Conservation (phyloP, 768 basidiomycete species). For the Xerocomellus amylosporus region DNA sequence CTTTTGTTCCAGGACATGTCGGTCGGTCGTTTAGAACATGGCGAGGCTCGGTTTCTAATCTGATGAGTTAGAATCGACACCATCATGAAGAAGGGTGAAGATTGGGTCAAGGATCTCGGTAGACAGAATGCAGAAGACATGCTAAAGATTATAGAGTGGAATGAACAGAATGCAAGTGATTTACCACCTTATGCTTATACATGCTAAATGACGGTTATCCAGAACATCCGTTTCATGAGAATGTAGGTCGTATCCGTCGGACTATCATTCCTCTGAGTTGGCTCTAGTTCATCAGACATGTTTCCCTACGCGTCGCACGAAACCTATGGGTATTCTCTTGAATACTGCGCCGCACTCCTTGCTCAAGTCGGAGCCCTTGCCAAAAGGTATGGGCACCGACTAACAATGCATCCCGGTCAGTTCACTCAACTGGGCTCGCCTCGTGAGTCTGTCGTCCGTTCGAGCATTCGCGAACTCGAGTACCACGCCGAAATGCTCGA, state of each 20-base stretch:
- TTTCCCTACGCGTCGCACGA: constrained; percentile 90
- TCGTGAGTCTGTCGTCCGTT: constrained; percentile 65
- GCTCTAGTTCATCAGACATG: constrained; percentile 72
- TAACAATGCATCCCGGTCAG: constrained; percentile 90
- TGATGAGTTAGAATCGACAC: constrained; percentile 56
- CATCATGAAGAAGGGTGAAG: constrained; percentile 75
- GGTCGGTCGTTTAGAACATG: constrained; percentile 33
- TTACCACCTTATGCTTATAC: neutral
- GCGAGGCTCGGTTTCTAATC: neutral
- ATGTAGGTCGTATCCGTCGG: constrained; percentile 32
- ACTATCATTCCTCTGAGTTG: neutral
- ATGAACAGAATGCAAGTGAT: constrained; percentile 68
- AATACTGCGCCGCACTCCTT: constrained; percentile 61
- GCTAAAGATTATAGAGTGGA: constrained; percentile 80
- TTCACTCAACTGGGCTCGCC: constrained; percentile 83
- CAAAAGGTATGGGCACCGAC: constrained; percentile 65
- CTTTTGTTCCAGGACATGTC: constrained; percentile 74
- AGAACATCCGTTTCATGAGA: constrained; percentile 83
- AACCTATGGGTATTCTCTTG: constrained; percentile 78
- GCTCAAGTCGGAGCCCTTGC: constrained; percentile 63
- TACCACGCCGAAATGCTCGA: constrained; percentile 91
- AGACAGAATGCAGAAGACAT: constrained; percentile 73
- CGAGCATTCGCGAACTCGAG: constrained; percentile 73
- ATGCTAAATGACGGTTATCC: neutral
- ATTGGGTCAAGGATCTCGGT: constrained; percentile 80